Percentiles rank a stretch among this genome's conserved stretches.
Evolutionary conservation across 192 early-diverging fungal genomes (phyloP).

Genomic region (Linnemannia elongata): DNA sequence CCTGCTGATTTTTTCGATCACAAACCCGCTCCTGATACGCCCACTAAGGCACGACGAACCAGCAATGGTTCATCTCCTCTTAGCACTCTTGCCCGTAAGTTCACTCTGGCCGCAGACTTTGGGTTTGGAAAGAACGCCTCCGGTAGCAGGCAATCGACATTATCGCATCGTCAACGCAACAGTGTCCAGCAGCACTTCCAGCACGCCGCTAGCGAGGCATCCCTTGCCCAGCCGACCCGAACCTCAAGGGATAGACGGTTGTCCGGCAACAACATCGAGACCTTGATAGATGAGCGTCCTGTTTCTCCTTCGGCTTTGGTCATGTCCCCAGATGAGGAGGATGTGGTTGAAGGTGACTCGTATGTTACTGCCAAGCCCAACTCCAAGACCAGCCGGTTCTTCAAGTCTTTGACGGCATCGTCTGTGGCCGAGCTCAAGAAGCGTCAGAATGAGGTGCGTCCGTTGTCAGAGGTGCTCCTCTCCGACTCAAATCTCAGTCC

Average conservation of each 20-base stretch:
- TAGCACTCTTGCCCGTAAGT: constrained; percentile 20
- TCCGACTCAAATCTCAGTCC: constrained; percentile 40
- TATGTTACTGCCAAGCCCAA: not conserved
- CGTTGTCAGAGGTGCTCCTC: constrained; percentile 35
- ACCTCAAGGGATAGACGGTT: not conserved
- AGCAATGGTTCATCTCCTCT: constrained; percentile 15
- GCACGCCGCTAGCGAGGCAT: constrained; percentile 6
- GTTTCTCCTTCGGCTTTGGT: not conserved
- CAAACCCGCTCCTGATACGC: constrained; percentile 5
- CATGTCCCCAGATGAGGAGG: constrained; percentile 23
- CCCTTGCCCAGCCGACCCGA: not conserved
- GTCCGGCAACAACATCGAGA: constrained; percentile 14
- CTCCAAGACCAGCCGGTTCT: constrained; percentile 23
- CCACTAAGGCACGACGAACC: not conserved
- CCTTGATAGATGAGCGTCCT: constrained; percentile 2
- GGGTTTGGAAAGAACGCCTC: constrained; percentile 12
- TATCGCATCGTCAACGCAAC: not conserved
- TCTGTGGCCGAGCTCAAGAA: constrained; percentile 15
- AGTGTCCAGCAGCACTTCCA: constrained; percentile 28
- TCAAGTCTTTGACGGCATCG: constrained; percentile 23
- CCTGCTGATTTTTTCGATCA: not conserved
- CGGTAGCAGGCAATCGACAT: not conserved
- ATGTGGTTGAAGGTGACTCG: constrained; percentile 1
- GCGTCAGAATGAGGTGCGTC: constrained; percentile 22
- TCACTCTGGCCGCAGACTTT: constrained; percentile 16